Evolutionary conservation across 1,284 basidiomycete genomes (phyloP).

Genomic region (Cutaneotrichosporon curvatum): DNA sequence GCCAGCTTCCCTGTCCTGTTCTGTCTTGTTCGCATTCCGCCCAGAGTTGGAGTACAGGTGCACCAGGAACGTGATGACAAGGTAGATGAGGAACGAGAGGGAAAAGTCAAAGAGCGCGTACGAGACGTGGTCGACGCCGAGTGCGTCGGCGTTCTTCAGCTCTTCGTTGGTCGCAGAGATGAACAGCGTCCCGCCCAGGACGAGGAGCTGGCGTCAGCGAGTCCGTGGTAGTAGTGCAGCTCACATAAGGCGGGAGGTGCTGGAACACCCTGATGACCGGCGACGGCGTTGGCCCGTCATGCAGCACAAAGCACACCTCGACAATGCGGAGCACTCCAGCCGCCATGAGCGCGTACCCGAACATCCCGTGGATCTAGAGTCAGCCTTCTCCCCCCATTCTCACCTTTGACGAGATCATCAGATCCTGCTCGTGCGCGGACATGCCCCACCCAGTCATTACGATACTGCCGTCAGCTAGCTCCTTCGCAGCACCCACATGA

Average conservation of each 20-base stretch:
- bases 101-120: constrained; percentile 58
- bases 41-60: constrained; percentile 58
- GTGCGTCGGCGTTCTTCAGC: constrained; percentile 59
- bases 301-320: constrained; percentile 71
- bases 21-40: constrained; percentile 48
- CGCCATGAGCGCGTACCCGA: constrained; percentile 77
- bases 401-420: constrained; percentile 76
- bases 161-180: constrained; percentile 91
- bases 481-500: constrained; percentile 57
- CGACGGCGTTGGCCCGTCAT: constrained; percentile 42
- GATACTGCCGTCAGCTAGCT: constrained; percentile 51
- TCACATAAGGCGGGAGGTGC: constrained; percentile 74
- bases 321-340: constrained; percentile 76
- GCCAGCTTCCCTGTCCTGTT: constrained; percentile 7
- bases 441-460: constrained; percentile 91
- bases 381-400: background rate
- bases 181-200: constrained; percentile 61
- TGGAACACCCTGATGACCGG: constrained; percentile 58
- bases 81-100: constrained; percentile 67
- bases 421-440: constrained; percentile 78
- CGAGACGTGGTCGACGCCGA: constrained; percentile 79
- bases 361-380: constrained; percentile 66
- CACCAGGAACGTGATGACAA: constrained; percentile 58
- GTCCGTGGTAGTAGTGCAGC: background rate
- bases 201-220: constrained; percentile 54